A percentile compares a stretch with the other conserved stretches of the same genome.
Evolutionary conservation across 2,329 filamentous ascomycete species (phyloP).

Genomic region (Zopfia rhizophila): DNA sequence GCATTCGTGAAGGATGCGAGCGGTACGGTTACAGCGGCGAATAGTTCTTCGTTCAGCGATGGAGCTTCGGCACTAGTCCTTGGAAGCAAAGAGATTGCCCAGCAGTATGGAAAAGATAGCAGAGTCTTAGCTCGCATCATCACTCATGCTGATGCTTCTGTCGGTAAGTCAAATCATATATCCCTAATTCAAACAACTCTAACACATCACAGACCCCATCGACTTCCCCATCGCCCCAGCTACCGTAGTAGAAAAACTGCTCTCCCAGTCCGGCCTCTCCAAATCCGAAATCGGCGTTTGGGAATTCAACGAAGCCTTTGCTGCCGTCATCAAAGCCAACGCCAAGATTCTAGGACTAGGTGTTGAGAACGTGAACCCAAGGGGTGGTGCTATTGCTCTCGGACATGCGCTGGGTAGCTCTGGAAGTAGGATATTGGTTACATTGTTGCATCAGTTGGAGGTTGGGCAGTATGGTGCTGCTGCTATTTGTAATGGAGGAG

Average conservation of each 20-base stretch:
- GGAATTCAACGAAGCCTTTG: conserved; percentile 99
- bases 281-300: conserved; percentile 92
- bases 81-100: conserved; percentile 81
- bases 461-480: conserved; percentile 94
- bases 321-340: conserved; percentile 93
- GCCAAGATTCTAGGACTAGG: conserved; percentile 89
- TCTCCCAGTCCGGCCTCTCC: conserved; percentile 88
- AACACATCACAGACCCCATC: conserved; percentile 69
- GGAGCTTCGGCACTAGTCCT: conserved; percentile 91
- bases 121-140: conserved; percentile 89
- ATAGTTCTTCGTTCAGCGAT: conserved; percentile 93
- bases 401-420: conserved; percentile 95
- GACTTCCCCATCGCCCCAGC: conserved; percentile 95
- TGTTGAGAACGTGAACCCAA: conserved; percentile 81
- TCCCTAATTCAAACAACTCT: conserved; percentile 8
- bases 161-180: conserved; percentile 53
- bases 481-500: conserved; percentile 96
- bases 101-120: conserved; percentile 79
- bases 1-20: conserved; percentile 90
- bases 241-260: conserved; percentile 89
- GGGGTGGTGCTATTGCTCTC: conserved; percentile 90
- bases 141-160: conserved; percentile 86
- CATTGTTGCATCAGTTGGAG: conserved; percentile 89
- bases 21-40: conserved; percentile 93
- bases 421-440: conserved; percentile 89